Evolutionary conservation across 1,139 yeast species (phyloP).

Genomic region (Yamadazyma spencermartinsiae): DNA sequence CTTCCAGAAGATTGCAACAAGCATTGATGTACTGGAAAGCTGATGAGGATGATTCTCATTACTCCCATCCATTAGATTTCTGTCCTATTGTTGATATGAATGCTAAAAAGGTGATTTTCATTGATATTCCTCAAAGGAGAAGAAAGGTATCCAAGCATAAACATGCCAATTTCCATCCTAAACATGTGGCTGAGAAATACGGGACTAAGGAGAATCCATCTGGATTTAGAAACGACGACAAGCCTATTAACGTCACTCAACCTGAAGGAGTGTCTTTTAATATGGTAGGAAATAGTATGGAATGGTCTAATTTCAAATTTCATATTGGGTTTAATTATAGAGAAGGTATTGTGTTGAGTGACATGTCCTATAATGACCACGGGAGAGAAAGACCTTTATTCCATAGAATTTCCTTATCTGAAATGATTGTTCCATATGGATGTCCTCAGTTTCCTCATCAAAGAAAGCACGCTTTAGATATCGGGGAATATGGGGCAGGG

Average conservation of each 20-base stretch:
- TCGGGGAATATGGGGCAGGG: conserved; percentile 88
- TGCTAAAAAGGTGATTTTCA: conserved; percentile 63
- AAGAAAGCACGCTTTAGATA: conserved; percentile 82
- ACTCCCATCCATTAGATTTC: conserved; percentile 81
- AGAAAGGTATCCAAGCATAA: conserved; percentile 67
- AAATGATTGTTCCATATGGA: conserved; percentile 87
- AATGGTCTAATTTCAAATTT: conserved; percentile 75
- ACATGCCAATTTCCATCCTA: conserved; percentile 69
- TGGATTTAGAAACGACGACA: conserved; percentile 59
- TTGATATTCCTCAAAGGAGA: conserved; percentile 75
- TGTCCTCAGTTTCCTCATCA: conserved; percentile 78
- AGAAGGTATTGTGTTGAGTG: conserved; percentile 80
- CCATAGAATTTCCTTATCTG: conserved; percentile 76
- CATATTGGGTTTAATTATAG: conserved; percentile 84
- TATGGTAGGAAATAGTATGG: conserved; percentile 66
- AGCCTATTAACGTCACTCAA: conserved; percentile 69
- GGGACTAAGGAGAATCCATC: conserved; percentile 52
- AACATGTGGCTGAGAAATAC: conserved; percentile 57
- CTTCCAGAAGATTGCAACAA: conserved; percentile 73
- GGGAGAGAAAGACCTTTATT: conserved; percentile 70
- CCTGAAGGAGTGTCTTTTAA: conserved; percentile 81
- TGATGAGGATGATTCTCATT: conserved; percentile 79
- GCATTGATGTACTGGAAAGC: conserved; percentile 78
- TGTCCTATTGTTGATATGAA: conserved; percentile 81
- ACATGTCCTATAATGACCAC: conserved; percentile 70